phyloP scores from a whole-genome alignment of 2,329 filamentous ascomycete genomes.

The Penicillium sp. region DNA sequence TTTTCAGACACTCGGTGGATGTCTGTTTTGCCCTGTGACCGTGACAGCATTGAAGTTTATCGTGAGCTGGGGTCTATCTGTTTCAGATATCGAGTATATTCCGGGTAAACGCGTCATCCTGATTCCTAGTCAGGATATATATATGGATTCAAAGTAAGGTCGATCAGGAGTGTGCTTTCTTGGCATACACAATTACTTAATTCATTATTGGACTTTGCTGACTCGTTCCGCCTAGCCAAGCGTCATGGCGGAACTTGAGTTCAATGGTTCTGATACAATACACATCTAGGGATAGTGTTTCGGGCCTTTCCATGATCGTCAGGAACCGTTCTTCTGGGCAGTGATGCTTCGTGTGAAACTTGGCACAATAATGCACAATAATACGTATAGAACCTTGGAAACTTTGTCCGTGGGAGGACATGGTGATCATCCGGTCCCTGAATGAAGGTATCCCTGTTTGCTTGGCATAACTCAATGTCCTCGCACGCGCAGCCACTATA shows the following conservation, averaged over 20 bases:
- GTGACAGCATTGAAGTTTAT: not conserved
- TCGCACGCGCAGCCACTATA: slow-evolving; percentile 3
- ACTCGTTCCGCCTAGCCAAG: not conserved
- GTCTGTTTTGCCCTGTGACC: not conserved
- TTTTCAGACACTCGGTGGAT: not conserved
- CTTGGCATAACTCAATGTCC: slow-evolving; percentile 5
- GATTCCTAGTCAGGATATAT: not conserved
- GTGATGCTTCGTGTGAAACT: not conserved
- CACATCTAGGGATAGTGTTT: not conserved
- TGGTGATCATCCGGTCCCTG: not conserved
- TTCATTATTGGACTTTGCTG: not conserved
- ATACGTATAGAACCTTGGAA: not conserved
- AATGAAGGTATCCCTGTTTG: slow-evolving; percentile 8
- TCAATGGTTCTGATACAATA: not conserved
- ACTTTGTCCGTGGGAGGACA: not conserved
- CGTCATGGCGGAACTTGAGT: not conserved
- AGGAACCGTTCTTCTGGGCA: not conserved
- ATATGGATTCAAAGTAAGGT: not conserved
- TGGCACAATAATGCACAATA: not conserved
- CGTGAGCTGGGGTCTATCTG: not conserved
- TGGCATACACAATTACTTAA: not conserved
- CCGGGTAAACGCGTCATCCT: no score
- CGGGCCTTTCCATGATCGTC: not conserved
- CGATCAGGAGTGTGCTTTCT: not conserved
- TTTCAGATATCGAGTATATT: not conserved